Evolutionary conservation across 495 filamentous ascomycete genomes (phyloP).

Genomic region (Xylaria bambusicola): DNA sequence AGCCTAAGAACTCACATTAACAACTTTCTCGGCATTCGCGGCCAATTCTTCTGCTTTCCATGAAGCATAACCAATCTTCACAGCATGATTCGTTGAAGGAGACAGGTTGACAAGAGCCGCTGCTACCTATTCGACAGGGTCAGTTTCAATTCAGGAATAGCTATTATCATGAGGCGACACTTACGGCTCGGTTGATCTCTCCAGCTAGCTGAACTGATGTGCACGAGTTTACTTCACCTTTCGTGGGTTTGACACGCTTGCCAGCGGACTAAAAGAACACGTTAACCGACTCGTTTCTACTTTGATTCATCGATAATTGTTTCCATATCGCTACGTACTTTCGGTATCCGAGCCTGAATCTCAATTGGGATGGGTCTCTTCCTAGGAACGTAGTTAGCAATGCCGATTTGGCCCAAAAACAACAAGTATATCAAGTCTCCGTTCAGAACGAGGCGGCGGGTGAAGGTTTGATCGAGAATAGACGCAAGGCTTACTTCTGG

Average conservation of each 20-base stretch:
- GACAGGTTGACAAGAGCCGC: slow-evolving; percentile 74
- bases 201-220: slow-evolving; percentile 27
- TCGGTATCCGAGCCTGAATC: slow-evolving; percentile 61
- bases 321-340: slow-evolving; percentile 36
- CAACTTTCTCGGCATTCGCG: slow-evolving; percentile 56
- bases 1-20: slow-evolving; percentile 5
- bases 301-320: not conserved
- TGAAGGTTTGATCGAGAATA: slow-evolving; percentile 86
- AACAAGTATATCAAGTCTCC: no score
- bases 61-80: slow-evolving; percentile 71
- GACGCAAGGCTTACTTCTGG: slow-evolving; percentile 57
- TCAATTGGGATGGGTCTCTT: slow-evolving; percentile 89
- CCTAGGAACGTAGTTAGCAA: slow-evolving; percentile 70
- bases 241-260: slow-evolving; percentile 59
- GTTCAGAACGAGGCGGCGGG: slow-evolving; percentile 59
- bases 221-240: slow-evolving; percentile 42
- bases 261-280: slow-evolving; percentile 45
- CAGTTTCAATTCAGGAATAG: slow-evolving; percentile 36
- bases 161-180: not conserved
- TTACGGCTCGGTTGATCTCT: slow-evolving; percentile 35
- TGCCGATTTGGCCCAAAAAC: no score
- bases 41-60: slow-evolving; percentile 73
- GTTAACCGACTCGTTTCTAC: not conserved
- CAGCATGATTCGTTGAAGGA: slow-evolving; percentile 61
- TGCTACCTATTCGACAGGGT: slow-evolving; percentile 41